Evolutionary conservation across 2,329 filamentous ascomycete genomes (phyloP).

Genomic region (Conoideocrella luteorostrata): DNA sequence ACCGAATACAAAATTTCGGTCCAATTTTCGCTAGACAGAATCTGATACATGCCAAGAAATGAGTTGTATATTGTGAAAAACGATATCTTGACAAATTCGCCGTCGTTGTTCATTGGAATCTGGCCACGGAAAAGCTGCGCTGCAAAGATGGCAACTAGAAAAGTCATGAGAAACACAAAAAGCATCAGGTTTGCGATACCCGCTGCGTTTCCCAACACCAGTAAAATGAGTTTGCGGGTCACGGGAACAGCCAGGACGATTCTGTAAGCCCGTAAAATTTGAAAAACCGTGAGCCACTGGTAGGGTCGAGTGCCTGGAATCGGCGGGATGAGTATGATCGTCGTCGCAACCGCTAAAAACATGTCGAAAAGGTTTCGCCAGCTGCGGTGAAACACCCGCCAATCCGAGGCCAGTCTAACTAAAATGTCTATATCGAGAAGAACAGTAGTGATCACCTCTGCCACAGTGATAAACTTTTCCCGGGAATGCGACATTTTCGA

Average conservation of each 20-base stretch:
- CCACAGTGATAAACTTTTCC: slow-evolving; percentile 58
- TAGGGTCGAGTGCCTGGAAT: slow-evolving; percentile 73
- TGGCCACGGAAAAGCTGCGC: slow-evolving; percentile 88
- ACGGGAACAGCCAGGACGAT: slow-evolving; percentile 84
- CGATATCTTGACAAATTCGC: slow-evolving; percentile 60
- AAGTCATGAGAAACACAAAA: slow-evolving; percentile 94
- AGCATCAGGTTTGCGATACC: slow-evolving; percentile 93
- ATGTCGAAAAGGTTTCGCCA: slow-evolving; percentile 77
- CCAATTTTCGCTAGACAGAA: slow-evolving; percentile 95
- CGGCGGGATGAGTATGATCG: slow-evolving; percentile 75
- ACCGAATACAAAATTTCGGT: slow-evolving; percentile 79
- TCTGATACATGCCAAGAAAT: slow-evolving; percentile 96
- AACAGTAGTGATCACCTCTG: slow-evolving; percentile 71
- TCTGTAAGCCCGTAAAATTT: slow-evolving; percentile 86
- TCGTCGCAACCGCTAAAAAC: slow-evolving; percentile 70
- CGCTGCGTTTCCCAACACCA: slow-evolving; percentile 83
- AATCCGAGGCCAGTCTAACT: slow-evolving; percentile 70
- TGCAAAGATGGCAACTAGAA: slow-evolving; percentile 87
- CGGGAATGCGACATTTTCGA: slow-evolving; percentile 62
- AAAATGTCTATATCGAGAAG: slow-evolving; percentile 76
- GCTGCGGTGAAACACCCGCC: slow-evolving; percentile 70
- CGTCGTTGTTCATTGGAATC: slow-evolving; percentile 57
- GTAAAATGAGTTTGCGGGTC: slow-evolving; percentile 76
- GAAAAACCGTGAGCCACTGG: slow-evolving; percentile 85
- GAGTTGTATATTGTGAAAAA: slow-evolving; percentile 93